A percentile compares a stretch with the other conserved stretches of the same genome.
Evolutionary conservation across 176 grass and related monocot genomes (phyloP).

Genomic region (Zoysia japonica): DNA sequence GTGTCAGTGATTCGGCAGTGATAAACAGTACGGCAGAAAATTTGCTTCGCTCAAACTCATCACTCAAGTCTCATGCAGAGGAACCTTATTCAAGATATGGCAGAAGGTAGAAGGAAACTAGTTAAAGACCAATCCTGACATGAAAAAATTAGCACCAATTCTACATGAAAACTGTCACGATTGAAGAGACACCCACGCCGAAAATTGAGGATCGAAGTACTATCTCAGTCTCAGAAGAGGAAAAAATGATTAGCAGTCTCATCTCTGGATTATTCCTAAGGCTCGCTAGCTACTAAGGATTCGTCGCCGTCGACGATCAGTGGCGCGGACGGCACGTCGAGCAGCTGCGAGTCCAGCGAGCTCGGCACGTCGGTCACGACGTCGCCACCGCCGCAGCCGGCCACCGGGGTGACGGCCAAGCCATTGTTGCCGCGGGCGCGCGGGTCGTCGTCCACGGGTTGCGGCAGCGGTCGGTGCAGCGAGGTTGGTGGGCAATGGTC

Average conservation of each 20-base stretch:
- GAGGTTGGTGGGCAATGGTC: neutral
- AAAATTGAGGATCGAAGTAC: neutral
- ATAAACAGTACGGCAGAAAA: too few relatives aligned
- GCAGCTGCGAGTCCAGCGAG: slow-evolving; percentile 40
- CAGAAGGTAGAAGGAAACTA: neutral
- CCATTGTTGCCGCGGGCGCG: neutral
- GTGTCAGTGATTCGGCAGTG: too few relatives aligned
- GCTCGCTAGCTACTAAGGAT: slow-evolving; percentile 29
- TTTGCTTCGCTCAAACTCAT: too few relatives aligned
- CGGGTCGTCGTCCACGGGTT: neutral
- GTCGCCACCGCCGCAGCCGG: neutral
- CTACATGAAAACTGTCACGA: neutral
- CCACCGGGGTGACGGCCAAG: neutral
- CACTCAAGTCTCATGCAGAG: neutral
- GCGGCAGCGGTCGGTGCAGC: neutral
- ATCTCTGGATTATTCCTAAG: slow-evolving; percentile 38
- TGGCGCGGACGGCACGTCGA: slow-evolving; percentile 42
- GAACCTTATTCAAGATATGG: neutral
- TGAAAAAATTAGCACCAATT: neutral
- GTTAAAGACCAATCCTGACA: neutral
- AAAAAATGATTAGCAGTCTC: slow-evolving; percentile 7
- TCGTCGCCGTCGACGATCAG: slow-evolving; percentile 40
- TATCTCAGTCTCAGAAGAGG: neutral
- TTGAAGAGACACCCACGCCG: neutral
- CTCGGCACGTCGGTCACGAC: neutral